Percentiles rank a stretch among this genome's conserved stretches.
phyloP scores from a whole-genome alignment of 202 grass and related monocot species.

The Hordeum pubiflorum region DNA sequence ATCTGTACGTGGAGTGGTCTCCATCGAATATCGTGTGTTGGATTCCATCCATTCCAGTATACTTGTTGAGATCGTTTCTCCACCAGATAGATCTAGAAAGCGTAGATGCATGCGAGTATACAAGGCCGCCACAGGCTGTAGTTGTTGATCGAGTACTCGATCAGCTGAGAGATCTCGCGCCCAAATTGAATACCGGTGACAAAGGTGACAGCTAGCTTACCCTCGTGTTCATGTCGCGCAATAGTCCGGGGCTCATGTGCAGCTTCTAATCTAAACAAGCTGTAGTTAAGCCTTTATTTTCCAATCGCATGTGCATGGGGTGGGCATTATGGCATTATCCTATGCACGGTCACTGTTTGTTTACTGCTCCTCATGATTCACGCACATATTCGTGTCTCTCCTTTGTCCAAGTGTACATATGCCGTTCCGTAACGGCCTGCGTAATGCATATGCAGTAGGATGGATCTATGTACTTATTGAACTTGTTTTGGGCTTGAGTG shows the following conservation, averaged over 20 bases:
- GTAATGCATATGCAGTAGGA: not conserved
- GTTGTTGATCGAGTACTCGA: not conserved
- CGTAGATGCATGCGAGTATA: not conserved
- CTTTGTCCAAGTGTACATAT: not conserved
- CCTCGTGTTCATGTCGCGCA: slow-evolving; percentile 13
- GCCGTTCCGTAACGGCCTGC: slow-evolving; percentile 4
- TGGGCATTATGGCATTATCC: not conserved
- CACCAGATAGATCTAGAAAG: not conserved
- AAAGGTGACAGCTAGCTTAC: not conserved
- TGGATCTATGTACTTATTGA: not conserved
- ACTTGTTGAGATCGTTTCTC: not conserved
- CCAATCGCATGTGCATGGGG: slow-evolving; percentile 18
- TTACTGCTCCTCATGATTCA: slow-evolving; percentile 11
- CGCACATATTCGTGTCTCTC: slow-evolving; percentile 3
- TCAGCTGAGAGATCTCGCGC: not conserved
- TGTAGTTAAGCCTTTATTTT: not conserved
- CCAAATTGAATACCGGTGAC: not conserved
- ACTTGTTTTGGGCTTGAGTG: not conserved
- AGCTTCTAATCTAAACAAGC: not conserved
- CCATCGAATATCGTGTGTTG: not conserved
- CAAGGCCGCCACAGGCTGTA: not conserved
- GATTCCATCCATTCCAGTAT: not conserved
- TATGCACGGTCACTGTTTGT: not conserved
- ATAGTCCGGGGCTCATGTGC: slow-evolving; percentile 21
- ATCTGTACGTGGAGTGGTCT: not conserved